Evolutionary conservation across 2,329 filamentous ascomycete genomes (phyloP).

Genomic region (Parafenestella ontariensis): DNA sequence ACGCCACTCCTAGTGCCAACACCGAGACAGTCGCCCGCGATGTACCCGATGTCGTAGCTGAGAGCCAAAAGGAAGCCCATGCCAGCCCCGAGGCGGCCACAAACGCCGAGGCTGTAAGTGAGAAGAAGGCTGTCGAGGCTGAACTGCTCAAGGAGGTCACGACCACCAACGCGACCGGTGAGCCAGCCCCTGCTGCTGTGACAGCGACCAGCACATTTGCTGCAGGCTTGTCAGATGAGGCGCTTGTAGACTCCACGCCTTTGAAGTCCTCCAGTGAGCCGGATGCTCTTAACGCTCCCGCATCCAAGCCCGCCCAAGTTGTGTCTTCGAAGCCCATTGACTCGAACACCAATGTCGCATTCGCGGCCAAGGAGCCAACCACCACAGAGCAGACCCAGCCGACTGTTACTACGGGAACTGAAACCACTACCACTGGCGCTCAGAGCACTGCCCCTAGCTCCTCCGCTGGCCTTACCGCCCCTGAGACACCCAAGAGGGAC

Average conservation of each 20-base stretch:
- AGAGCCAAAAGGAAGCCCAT: slow-evolving; percentile 73
- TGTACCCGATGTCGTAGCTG: slow-evolving; percentile 68
- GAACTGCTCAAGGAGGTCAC: slow-evolving; percentile 73
- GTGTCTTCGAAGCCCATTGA: slow-evolving; percentile 33
- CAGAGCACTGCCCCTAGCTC: slow-evolving; percentile 18
- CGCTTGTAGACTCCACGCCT: slow-evolving; percentile 37
- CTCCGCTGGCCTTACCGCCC: slow-evolving; percentile 14
- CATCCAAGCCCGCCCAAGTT: slow-evolving; percentile 37
- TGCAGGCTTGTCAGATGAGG: slow-evolving; percentile 39
- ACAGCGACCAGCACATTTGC: slow-evolving; percentile 44
- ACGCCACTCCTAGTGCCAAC: slow-evolving; percentile 10
- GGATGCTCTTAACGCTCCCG: slow-evolving; percentile 48
- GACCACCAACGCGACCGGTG: slow-evolving; percentile 51
- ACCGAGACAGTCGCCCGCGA: slow-evolving; percentile 43
- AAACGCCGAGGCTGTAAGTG: slow-evolving; percentile 68
- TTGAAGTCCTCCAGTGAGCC: slow-evolving; percentile 41
- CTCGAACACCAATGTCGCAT: slow-evolving; percentile 50
- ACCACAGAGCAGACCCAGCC: slow-evolving; percentile 49
- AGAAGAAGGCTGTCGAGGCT: slow-evolving; percentile 74
- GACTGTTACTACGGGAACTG: slow-evolving; percentile 50
- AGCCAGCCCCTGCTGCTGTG: slow-evolving; percentile 45
- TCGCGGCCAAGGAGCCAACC: slow-evolving; percentile 50
- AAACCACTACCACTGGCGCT: slow-evolving; percentile 40
- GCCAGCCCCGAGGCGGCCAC: slow-evolving; percentile 71
- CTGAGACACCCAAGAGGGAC: slow-evolving; percentile 43